Evolutionary conservation across 257 asterid genomes (phyloP), one percentile per base, ranked within the genome.

Genomic region (Knoxia roxburghii): DNA sequence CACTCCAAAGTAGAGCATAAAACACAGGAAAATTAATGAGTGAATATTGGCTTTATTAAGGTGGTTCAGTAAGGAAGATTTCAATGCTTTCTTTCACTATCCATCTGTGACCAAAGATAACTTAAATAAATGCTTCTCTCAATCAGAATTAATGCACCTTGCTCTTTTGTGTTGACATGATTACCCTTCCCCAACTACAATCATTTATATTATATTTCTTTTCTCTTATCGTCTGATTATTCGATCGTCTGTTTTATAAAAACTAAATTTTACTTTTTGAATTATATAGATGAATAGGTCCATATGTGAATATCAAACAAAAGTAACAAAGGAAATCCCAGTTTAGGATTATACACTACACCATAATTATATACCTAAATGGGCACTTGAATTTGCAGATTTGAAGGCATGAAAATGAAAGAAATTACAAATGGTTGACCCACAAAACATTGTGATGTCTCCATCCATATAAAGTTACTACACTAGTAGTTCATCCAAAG

Each of bases 81-180:
- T 73, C 50, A 78, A 72, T 76, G 67, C 64, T 63, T 63, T 65
- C 68, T 82, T 70, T 78, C 77, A 75, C 73, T 49, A 70, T 76
- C 23, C 18, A 6, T 15, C 69, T 7, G 10, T 51, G 7, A 69
- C 61, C 72, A 48, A 54, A 53, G 86, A 85, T 76, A 73, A 76
- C 66, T 58, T 77, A 43, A 73, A 32, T 67, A 69, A 75, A 76
- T 46, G 53, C 13, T 49, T 56, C 33, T 69, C 40, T 13, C 23
- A 55, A 67, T 55, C 64, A 69, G 48, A 33, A 57, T 64, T 48
- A 53, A 52, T 65, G 7, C 12, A 39, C 50, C 68, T 76, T 59
- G 60, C 67, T 76, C 68, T 74, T 29, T 39, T 64, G 14, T 68
- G 58, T 64, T 65, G 81, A 72, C 79, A 73, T 75, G 78, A 79